Base-by-base conservation (phyloP, 2,329 filamentous ascomycete genomes). In the Fusarium pininemorale region DNA sequence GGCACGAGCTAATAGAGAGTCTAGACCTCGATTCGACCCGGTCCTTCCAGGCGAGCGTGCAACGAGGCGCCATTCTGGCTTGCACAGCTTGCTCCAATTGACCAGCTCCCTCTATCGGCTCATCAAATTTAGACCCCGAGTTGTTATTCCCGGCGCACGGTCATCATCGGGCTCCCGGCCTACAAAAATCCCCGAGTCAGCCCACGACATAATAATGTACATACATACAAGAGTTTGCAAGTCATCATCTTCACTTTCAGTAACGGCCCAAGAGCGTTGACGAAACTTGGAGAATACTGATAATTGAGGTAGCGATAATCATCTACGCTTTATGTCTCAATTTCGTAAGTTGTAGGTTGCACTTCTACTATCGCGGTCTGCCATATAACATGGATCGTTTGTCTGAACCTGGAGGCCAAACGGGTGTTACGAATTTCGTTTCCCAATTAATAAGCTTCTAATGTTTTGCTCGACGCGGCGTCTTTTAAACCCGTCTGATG, bases 91-190 rank as follows among this genome's bases (percentile, higher is more conserved):
- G n/a, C 39, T 35, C 55, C 41, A 58, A 58, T 50, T 50, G 55
- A 58, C 55, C 41, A 58, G 30, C 56, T 58, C 50, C 65, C 24
- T 57, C 58, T 22, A 26, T 55, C 26, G 51, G 51, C 47, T 41
- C 48, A 35, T 51, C 24, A 47, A 44, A 39, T 60, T 44, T 62
- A 50, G 32, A 66, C 24, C 45, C 72, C 47, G 63, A 53, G 11
- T 26, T 37, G 44, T 72, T 74, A 74, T 74, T 74, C 53, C 72
- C 72, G 63, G 69, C 51, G 54, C 68, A 69, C 64, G 60, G 72
- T 28, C 35, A 39, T 41, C 51, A 53, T 63, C 55, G 50, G 51
- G 30, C 56, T 74, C 44, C 51, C 67, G 41, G 63, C 37, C 60
- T 42, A 38, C 48, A 54, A 69, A 64, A 72, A 45, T 65, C 47